A percentile compares a stretch with the other conserved stretches of the same genome.
Conservation (phyloP, 495 filamentous ascomycete species). For the Poronia punctata region DNA sequence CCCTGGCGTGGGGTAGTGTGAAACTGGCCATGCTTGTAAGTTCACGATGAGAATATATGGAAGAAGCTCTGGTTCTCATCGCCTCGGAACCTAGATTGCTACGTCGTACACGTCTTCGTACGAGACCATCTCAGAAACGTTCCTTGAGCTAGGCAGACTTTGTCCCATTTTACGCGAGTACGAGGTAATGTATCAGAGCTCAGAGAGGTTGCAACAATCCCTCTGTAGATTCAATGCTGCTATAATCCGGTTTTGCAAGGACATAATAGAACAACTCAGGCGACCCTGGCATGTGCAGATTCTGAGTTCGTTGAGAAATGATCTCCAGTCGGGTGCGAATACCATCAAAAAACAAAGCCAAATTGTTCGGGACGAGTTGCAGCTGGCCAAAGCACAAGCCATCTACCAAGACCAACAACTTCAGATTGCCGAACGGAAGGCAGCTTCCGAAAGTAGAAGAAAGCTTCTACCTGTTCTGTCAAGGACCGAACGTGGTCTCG, state of each 20-base stretch:
- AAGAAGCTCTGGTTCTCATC: too few relatives aligned
- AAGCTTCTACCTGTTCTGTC: neutral
- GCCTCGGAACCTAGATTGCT: too few relatives aligned
- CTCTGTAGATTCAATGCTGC: neutral
- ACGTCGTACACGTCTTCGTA: neutral
- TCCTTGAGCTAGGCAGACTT: neutral
- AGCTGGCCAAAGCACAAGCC: conserved; percentile 15
- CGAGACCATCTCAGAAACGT: neutral
- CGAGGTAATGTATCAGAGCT: neutral
- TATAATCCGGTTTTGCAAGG: conserved; percentile 1
- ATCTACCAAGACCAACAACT: conserved; percentile 14
- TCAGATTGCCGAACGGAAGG: conserved; percentile 14
- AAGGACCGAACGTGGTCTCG: neutral
- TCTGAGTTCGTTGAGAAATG: neutral
- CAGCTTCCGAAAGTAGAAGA: neutral
- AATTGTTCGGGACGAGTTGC: conserved; percentile 13
- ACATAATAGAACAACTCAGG: neutral
- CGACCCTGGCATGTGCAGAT: neutral
- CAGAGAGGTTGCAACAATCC: neutral
- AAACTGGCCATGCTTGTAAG: conserved; percentile 19
- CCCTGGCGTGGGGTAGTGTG: conserved; percentile 32
- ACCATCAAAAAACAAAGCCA: neutral
- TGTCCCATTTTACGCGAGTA: neutral
- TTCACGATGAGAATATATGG: too few relatives aligned
- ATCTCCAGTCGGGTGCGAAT: neutral